Base-by-base conservation (phyloP, 1,284 basidiomycete genomes). In the Ustilago curta region DNA sequence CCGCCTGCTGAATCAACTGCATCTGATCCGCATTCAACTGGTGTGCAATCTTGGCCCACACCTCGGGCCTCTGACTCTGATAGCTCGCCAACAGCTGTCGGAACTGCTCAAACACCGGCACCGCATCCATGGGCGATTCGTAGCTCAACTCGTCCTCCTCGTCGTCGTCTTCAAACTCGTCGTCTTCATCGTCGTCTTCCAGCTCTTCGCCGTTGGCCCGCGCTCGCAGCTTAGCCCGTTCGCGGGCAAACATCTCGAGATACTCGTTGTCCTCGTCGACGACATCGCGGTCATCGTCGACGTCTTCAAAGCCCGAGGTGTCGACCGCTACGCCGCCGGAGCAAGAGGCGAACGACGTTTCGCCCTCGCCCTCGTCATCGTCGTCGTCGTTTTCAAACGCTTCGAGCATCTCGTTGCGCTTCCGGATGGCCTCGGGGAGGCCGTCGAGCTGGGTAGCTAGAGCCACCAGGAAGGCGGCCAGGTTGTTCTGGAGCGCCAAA, bases 221-320 rank as follows among this genome's bases (percentile, higher is more conserved):
- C 1, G 79, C 69, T 6, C 82, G 81, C 8, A 83, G 59, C 35
- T 78, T 75, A 9, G 73, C 79, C 0, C 77, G 70, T 27, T 83
- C 83, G 29, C 76, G 69, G 3, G 80, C 79, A 29, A 84, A 78
- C 52, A 84, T 68, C 72, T 84, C 82, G 48, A 83, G 67, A 50
- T 83, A 83, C 59, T 83, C 79, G 70, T 83, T 84, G 35, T 84
- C 83, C 58, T 83, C 81, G 59, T 84, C 83, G 27, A 79, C 66
- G 8, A 84, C 78, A 44, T 84, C 83, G 19, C 59, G 67, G 55
- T 82, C 81, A 52, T 80, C 80, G 40, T 82, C 82, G 6, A 74
- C 77, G 29, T 83, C 79, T 21, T 70, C 69, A 32, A 43, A 70
- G 3, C 52, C 65, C 12, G 53, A 51, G 2, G 70, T 35, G 45